phyloP scores from a whole-genome alignment of 1,284 basidiomycete genomes.

The Irpex rosettiformis region DNA sequence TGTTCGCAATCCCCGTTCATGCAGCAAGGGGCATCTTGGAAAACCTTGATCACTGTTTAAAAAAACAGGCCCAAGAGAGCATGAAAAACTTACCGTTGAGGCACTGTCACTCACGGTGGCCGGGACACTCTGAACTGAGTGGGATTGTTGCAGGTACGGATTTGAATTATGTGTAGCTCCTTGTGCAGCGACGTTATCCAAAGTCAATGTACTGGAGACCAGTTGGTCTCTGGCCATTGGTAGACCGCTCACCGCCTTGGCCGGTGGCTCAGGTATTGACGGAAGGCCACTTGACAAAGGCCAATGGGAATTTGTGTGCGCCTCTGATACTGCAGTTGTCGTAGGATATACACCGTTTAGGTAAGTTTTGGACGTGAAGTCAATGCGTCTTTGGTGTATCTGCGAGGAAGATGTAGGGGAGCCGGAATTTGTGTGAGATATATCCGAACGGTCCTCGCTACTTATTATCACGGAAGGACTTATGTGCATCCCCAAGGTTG shows the following conservation, averaged over 20 bases:
- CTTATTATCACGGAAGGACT: constrained; percentile 4
- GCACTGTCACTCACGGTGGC: background rate
- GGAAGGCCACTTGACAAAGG: background rate
- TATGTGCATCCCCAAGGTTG: constrained; percentile 9
- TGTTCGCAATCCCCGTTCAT: background rate
- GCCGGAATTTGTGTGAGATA: background rate
- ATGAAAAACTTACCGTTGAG: background rate
- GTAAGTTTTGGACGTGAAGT: background rate
- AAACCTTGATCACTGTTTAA: background rate
- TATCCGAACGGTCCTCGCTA: constrained; percentile 12
- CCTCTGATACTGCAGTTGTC: background rate
- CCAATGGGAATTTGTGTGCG: background rate
- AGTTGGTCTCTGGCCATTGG: background rate
- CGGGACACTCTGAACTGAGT: background rate
- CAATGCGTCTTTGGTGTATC: background rate
- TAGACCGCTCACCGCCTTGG: background rate
- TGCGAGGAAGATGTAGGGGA: background rate
- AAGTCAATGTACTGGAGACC: background rate
- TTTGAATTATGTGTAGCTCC: background rate
- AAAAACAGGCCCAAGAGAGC: background rate
- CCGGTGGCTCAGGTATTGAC: background rate
- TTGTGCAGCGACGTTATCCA: background rate
- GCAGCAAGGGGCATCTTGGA: background rate
- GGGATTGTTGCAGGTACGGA: background rate
- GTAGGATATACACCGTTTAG: background rate